Evolutionary conservation across 2,329 filamentous ascomycete species (phyloP), one percentile per base, ranked within the genome.

Genomic region (Fusarium hostae): DNA sequence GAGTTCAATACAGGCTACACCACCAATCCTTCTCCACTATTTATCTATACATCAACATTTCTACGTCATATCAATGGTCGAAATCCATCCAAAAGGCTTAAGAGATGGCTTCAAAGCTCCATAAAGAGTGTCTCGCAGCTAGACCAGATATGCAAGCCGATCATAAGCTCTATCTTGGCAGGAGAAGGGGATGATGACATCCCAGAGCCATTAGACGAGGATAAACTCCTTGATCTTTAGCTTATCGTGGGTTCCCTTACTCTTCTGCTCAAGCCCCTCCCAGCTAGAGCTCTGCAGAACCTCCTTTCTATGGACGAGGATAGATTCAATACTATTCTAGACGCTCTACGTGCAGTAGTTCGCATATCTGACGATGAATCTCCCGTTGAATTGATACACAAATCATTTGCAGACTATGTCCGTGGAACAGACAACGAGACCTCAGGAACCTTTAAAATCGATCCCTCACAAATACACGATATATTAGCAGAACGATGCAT

Each of bases 381-480:
- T 15, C 43, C 56, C 12, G 20, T 61, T 13, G 12, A 30, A 26
- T n/a, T 66, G 20, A 35, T 56, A 20, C 56, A 66, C 22, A 59
- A 61, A 37, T 66, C 63, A 32, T 66, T 66, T 39, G 41, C 50
- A 24, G 50, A 61, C 32, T 66, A 55, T 28, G 40, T 66, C 2
- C 18, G 61, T 22, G 24, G 7, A 20, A 34, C n/a, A n/a, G n/a
- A n/a, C n/a, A n/a, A 34, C 12, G 34, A 18, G 37, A 40, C 37
- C 12, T 4, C 32, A 11, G 35, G 9, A 16, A 12, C 9, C 6
- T 56, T n/a, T 22, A 28, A n/a, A 4, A 30, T 63, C 22, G 41
- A 44, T 30, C 12, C 3, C 2, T 28, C 24, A 11, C 24, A 50
- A 26, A 22, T 30, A 40, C 59, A 63, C 32, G 10, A 8, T 30